Evolutionary conservation across 2,329 filamentous ascomycete species (phyloP).

Genomic region (Penicillium sp.): DNA sequence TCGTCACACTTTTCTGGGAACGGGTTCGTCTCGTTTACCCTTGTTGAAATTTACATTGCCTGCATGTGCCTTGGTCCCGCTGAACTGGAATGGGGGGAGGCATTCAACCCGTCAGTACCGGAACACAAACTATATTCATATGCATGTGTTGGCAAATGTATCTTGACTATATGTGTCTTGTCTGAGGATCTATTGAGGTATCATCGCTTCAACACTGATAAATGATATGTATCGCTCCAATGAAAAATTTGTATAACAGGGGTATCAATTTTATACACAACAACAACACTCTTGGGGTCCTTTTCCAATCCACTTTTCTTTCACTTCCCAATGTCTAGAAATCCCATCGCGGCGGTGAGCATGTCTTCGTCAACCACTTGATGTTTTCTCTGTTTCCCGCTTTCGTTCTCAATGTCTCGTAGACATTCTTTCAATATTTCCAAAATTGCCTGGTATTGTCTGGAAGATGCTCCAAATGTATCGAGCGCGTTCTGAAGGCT

Average conservation of each 20-base stretch:
- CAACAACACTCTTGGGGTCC: background rate
- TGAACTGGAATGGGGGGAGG: background rate
- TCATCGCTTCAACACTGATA: background rate
- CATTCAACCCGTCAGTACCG: background rate
- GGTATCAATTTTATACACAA: conserved; percentile 9
- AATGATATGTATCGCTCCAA: background rate
- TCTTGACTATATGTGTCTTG: background rate
- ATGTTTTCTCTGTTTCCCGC: background rate
- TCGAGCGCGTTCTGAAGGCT: conserved; percentile 45
- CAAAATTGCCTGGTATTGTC: conserved; percentile 40
- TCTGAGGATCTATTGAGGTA: background rate
- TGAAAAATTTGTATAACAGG: background rate
- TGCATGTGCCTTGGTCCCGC: background rate
- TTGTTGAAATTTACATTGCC: too few species aligned
- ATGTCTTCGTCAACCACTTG: conserved; percentile 31
- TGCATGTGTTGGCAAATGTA: background rate
- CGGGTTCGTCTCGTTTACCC: too few species aligned
- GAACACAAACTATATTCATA: background rate
- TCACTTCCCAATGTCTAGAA: conserved; percentile 32
- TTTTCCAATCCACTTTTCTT: background rate
- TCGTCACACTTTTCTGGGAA: background rate
- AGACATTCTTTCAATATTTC: conserved; percentile 38
- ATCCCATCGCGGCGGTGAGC: conserved; percentile 36
- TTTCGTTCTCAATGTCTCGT: conserved; percentile 28
- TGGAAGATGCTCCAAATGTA: conserved; percentile 41